Conservation (phyloP, 805 yeast genomes). For the Jamesozyma rosinii region DNA sequence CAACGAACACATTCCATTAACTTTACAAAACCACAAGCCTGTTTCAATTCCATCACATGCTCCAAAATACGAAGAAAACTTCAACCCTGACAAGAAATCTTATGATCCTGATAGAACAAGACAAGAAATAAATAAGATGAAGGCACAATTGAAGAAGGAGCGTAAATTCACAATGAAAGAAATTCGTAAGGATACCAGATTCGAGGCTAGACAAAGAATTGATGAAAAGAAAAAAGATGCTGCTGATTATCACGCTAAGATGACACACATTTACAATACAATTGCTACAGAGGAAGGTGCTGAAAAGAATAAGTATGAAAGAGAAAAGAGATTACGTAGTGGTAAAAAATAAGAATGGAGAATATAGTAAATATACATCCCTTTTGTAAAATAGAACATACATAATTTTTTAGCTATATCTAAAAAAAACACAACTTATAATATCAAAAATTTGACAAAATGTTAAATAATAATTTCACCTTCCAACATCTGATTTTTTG, state of each 20-base stretch:
- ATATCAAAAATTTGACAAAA: background rate
- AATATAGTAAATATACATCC: background rate
- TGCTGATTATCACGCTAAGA: constrained; percentile 76
- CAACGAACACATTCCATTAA: constrained; percentile 56
- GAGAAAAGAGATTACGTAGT: constrained; percentile 64
- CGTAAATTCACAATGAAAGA: constrained; percentile 81
- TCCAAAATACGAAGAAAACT: constrained; percentile 92
- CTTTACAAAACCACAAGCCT: constrained; percentile 75
- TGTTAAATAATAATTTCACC: background rate
- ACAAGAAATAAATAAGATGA: constrained; percentile 75
- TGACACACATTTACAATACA: constrained; percentile 77
- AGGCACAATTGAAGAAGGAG: constrained; percentile 82
- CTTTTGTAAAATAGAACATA: constrained; percentile 1
- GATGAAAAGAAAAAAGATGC: constrained; percentile 66
- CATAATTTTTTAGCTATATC: background rate
- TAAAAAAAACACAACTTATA: background rate
- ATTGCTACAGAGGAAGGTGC: constrained; percentile 93
- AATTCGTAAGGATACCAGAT: constrained; percentile 78
- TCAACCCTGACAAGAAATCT: constrained; percentile 89
- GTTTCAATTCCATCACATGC: constrained; percentile 74
- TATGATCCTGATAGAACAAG: constrained; percentile 76
- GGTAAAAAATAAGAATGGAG: constrained; percentile 30
- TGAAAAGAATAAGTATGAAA: constrained; percentile 84
- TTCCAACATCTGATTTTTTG: constrained; percentile 34
- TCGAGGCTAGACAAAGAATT: constrained; percentile 79